Evolutionary conservation across 2,329 filamentous ascomycete genomes (phyloP).

Genomic region (Pseudocercospora musae): DNA sequence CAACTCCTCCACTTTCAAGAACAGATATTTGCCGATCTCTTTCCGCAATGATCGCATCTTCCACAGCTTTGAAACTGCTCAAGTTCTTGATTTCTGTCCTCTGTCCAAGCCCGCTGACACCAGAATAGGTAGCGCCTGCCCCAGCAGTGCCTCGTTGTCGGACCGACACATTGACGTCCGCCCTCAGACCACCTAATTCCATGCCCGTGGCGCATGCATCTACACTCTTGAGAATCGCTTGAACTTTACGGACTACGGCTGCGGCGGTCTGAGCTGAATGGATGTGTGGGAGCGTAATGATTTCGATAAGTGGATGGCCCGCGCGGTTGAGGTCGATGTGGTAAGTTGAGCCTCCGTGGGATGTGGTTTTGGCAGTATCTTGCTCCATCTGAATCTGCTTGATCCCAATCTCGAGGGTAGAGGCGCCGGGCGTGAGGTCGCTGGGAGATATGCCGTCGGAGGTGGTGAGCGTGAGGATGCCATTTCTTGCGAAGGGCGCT

Average conservation of each 20-base stretch:
- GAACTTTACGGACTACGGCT: conserved; percentile 83
- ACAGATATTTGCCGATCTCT: conserved; percentile 81
- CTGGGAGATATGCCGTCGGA: conserved; percentile 78
- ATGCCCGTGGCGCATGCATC: conserved; percentile 87
- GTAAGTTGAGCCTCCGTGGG: conserved; percentile 68
- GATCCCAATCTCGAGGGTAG: conserved; percentile 71
- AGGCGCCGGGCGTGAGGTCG: conserved; percentile 58
- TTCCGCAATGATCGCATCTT: conserved; percentile 91
- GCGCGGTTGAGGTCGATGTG: conserved; percentile 93
- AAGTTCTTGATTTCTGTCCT: conserved; percentile 97
- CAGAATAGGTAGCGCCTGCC: conserved; percentile 50
- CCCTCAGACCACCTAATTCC: conserved; percentile 85
- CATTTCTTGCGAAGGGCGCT: conserved; percentile 65
- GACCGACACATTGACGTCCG: conserved; percentile 94
- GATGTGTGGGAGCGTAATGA: conserved; percentile 87
- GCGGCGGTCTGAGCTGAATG: conserved; percentile 84
- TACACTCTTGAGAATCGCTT: conserved; percentile 72
- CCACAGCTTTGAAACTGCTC: conserved; percentile 89
- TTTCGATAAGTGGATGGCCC: conserved; percentile 86
- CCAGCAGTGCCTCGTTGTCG: conserved; percentile 49
- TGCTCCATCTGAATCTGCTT: conserved; percentile 97
- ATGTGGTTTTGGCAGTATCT: conserved; percentile 91
- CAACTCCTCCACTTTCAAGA: conserved; percentile 68
- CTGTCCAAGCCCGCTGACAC: conserved; percentile 67
- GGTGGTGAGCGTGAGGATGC: conserved; percentile 64